These are phyloP conservation scores for Leucogyrophana mollusca DNA, from an alignment of 768 basidiomycete species.

Conservation along the genomic window DNA sequence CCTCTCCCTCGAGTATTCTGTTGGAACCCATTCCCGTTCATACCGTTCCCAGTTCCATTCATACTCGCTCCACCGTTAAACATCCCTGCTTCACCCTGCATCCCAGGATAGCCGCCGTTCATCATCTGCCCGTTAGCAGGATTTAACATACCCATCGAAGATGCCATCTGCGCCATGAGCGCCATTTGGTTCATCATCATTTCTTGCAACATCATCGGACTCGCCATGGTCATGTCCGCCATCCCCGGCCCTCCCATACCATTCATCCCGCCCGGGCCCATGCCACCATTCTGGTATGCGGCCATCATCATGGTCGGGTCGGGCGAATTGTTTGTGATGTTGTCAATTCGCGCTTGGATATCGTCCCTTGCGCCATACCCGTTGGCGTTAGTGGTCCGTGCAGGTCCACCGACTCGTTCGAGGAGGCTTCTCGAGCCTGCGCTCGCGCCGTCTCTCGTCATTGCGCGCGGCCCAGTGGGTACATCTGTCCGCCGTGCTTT, in stretches of 20 bases:
- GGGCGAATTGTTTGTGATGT: slow-evolving; percentile 59
- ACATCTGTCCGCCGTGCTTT: slow-evolving; percentile 75
- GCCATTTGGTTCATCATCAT: slow-evolving; percentile 93
- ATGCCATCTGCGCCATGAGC: slow-evolving; percentile 90
- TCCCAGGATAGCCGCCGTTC: slow-evolving; percentile 61
- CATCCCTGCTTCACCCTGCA: slow-evolving; percentile 51
- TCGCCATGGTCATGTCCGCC: slow-evolving; percentile 53
- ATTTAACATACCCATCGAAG: slow-evolving; percentile 76
- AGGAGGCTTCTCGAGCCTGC: slow-evolving; percentile 64
- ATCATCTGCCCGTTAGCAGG: slow-evolving; percentile 56
- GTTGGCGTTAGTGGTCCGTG: slow-evolving; percentile 34
- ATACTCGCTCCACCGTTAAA: slow-evolving; percentile 29
- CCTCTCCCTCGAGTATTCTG: slow-evolving; percentile 44
- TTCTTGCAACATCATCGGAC: slow-evolving; percentile 77
- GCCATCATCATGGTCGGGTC: slow-evolving; percentile 47
- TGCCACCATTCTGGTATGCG: slow-evolving; percentile 42
- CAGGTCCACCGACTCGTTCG: slow-evolving; percentile 74
- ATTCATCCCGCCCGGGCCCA: slow-evolving; percentile 25
- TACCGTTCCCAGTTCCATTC: slow-evolving; percentile 21
- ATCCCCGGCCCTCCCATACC: slow-evolving; percentile 64
- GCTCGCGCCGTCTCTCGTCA: slow-evolving; percentile 40
- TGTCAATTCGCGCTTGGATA: slow-evolving; percentile 78
- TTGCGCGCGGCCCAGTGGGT: slow-evolving; percentile 85
- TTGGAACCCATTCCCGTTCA: slow-evolving; percentile 16
- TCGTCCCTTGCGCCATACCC: slow-evolving; percentile 53